A percentile compares a stretch with the other conserved stretches of the same genome.
Conservation (phyloP, 257 asterid species). For the Solanum ossicruentum region DNA sequence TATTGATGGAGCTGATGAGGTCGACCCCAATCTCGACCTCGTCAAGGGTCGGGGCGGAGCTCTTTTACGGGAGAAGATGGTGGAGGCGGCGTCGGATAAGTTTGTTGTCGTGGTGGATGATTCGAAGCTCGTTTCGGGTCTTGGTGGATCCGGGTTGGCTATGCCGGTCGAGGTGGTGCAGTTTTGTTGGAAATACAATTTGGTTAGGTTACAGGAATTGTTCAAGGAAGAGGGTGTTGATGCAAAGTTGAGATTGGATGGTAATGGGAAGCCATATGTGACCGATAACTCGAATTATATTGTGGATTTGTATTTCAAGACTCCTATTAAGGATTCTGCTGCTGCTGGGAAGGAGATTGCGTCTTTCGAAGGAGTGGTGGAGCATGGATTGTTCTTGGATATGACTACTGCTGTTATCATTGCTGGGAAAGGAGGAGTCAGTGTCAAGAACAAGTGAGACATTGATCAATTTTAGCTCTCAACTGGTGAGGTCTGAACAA, state of each 20-base stretch:
- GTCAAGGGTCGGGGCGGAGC: slow-evolving; percentile 98
- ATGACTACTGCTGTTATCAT: slow-evolving; percentile 60
- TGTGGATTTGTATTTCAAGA: slow-evolving; percentile 81
- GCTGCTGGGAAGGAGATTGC: slow-evolving; percentile 72
- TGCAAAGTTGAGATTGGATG: slow-evolving; percentile 59
- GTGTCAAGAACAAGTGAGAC: slow-evolving; percentile 43
- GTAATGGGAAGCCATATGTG: slow-evolving; percentile 64
- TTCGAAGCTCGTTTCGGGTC: slow-evolving; percentile 60
- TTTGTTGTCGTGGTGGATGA: slow-evolving; percentile 88
- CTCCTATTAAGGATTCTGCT: slow-evolving; percentile 65
- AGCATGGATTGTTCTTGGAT: slow-evolving; percentile 52
- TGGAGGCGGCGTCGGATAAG: slow-evolving; percentile 76
- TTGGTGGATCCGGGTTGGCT: slow-evolving; percentile 87
- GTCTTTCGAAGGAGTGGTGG: slow-evolving; percentile 72
- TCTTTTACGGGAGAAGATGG: slow-evolving; percentile 84
- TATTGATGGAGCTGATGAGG: slow-evolving; percentile 93
- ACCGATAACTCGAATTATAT: slow-evolving; percentile 83
- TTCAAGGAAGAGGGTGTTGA: slow-evolving; percentile 66
- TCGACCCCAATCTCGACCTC: slow-evolving; percentile 74
- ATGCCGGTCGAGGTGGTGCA: slow-evolving; percentile 97
- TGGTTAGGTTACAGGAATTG: slow-evolving; percentile 48
- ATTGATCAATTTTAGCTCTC: background rate
- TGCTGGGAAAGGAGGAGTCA: slow-evolving; percentile 65
- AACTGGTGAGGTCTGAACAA: background rate
- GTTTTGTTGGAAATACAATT: slow-evolving; percentile 73